Evolutionary conservation across 805 yeast genomes (phyloP), one percentile per base, ranked within the genome.

Genomic region (Kuraishia hungarica): DNA sequence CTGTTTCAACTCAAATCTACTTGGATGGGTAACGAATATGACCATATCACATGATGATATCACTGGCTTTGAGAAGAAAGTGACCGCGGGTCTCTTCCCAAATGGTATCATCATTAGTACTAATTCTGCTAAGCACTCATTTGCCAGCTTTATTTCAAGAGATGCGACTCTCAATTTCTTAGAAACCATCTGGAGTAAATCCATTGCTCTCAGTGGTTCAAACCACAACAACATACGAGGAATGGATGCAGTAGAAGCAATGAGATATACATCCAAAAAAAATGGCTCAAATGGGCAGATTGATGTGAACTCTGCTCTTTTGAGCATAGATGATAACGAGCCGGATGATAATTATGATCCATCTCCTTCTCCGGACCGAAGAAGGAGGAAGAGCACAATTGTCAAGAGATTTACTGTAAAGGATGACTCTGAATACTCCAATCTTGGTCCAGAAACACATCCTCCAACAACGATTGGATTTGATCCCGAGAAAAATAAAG

Each of bases 11-110:
- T 87, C 97, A 7, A 87, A 86, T 61, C 74, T 94, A 47, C 72
- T 93, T 50, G 97, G 97, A 1, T 92, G 97, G 96, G 87, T 90
- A 11, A 89, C 97, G 10, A 87, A 81, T 59, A 72, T 92, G 46
- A 79, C 86, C 2, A 78, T 94, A 20, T 83, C 89, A 0, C 79
- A 84, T 60, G 81, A 78, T 51, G 96, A 90, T 55, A 81, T 94
- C 24, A 74, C 78, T 11, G 74, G 79, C 28, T 81, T 91, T 61
- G 97, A 93, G 63, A 89, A 89, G 68, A 86, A 84, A 56, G 78
- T 84, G 20, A 90, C 97, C 0, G 97, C 89, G 5, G 97, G 96
- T 0, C 73, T 93, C 23, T 90, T 93, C 64, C 96, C 96, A 22
- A 93, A 93, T 66, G 97, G 96, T 2, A 89, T 93, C 48, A 72